Conservation (phyloP, 305 asterid species). For the Fraxinus floribunda region DNA sequence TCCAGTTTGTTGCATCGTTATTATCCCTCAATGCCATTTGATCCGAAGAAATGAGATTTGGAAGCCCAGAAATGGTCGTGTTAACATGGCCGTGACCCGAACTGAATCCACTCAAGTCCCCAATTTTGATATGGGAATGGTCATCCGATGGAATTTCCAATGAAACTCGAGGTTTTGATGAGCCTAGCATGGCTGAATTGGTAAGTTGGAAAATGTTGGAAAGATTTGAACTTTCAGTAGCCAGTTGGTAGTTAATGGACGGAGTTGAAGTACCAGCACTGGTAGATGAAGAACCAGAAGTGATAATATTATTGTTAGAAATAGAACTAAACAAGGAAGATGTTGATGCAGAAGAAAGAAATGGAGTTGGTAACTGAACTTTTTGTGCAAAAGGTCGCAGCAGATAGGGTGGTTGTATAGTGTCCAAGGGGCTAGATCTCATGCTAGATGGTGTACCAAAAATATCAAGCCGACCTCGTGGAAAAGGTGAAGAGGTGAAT, state of each 20-base stretch:
- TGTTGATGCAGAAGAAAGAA: slow-evolving; percentile 23
- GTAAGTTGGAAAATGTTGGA: slow-evolving; percentile 37
- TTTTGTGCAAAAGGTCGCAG: slow-evolving; percentile 54
- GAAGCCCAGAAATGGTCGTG: slow-evolving; percentile 37
- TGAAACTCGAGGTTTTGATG: slow-evolving; percentile 25
- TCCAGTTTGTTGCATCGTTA: not conserved
- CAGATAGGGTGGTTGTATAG: slow-evolving; percentile 40
- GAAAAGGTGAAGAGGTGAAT: slow-evolving; percentile 39
- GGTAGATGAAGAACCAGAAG: slow-evolving; percentile 19
- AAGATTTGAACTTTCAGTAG: slow-evolving; percentile 27
- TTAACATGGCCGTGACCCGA: slow-evolving; percentile 6
- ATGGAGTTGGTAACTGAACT: slow-evolving; percentile 33
- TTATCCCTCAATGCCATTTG: slow-evolving; percentile 27
- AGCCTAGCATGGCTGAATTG: slow-evolving; percentile 6
- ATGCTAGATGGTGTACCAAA: slow-evolving; percentile 36
- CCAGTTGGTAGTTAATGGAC: slow-evolving; percentile 27
- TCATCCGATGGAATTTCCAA: slow-evolving; percentile 26
- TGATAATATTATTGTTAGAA: slow-evolving; percentile 20
- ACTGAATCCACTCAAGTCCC: slow-evolving; percentile 26
- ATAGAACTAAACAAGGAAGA: slow-evolving; percentile 21
- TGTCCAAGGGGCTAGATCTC: slow-evolving; percentile 33
- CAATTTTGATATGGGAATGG: slow-evolving; percentile 14
- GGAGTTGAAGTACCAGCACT: slow-evolving; percentile 19
- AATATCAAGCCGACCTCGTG: slow-evolving; percentile 46
- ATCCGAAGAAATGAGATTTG: slow-evolving; percentile 51